phyloP scores from a whole-genome alignment of 805 yeast species.

The Wickerhamiella sergipiensis region DNA sequence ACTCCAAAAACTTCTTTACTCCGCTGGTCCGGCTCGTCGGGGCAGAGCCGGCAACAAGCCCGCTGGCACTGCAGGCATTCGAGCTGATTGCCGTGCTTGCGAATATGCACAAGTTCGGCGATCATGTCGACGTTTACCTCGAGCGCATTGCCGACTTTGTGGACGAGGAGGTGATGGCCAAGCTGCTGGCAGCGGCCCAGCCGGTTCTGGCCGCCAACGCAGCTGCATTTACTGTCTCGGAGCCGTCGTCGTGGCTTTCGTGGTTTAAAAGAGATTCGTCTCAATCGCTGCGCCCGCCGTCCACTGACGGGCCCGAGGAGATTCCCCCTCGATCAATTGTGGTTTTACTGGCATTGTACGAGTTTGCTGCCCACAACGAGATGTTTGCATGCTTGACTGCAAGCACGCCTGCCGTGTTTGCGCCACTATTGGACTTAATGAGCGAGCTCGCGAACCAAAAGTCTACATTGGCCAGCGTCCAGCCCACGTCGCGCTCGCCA shows the following conservation, averaged over 20 bases:
- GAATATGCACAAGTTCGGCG: constrained; percentile 25
- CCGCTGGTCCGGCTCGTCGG: constrained; percentile 24
- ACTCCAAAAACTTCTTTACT: constrained; percentile 26
- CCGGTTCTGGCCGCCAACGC: constrained; percentile 14
- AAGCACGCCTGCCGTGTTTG: constrained; percentile 19
- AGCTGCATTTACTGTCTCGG: neutral
- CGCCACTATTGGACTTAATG: constrained; percentile 21
- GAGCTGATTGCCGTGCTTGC: constrained; percentile 26
- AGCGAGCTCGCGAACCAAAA: constrained; percentile 20
- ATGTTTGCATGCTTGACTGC: constrained; percentile 22
- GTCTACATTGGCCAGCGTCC: constrained; percentile 12
- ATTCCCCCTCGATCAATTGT: neutral
- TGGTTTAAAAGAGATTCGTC: neutral
- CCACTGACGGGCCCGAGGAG: neutral
- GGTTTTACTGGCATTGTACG: constrained; percentile 19
- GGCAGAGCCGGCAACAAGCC: constrained; percentile 16
- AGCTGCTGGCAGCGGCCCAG: constrained; percentile 19
- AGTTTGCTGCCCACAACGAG: constrained; percentile 25
- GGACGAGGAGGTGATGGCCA: constrained; percentile 25
- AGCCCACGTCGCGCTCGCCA: constrained; percentile 13
- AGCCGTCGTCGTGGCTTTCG: neutral
- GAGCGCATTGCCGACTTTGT: constrained; percentile 28
- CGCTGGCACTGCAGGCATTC: constrained; percentile 23
- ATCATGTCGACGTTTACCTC: constrained; percentile 24
- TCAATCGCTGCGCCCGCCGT: no score